Conservation (phyloP, 169 alveolate species). For the Toxoplasma gondii region DNA sequence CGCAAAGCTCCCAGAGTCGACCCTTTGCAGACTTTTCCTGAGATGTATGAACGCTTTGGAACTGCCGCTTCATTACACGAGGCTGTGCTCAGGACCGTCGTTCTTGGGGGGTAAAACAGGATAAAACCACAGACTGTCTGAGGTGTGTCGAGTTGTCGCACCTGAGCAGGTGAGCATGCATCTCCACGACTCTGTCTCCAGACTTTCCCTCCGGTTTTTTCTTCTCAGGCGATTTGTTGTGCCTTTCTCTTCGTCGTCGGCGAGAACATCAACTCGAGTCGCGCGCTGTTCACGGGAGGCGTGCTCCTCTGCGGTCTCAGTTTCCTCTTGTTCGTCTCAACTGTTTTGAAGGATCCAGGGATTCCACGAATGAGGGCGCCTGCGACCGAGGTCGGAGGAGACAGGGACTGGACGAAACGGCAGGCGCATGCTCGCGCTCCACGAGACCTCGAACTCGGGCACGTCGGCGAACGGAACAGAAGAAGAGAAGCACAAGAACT, state of each 20-base stretch:
- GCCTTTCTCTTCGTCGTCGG: conserved; percentile 17
- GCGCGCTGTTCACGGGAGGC: background rate
- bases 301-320: background rate
- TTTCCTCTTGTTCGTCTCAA: background rate
- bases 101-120: too few relatives aligned
- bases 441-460: background rate
- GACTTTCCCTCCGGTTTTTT: background rate
- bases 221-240: background rate
- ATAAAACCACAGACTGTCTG: too few relatives aligned
- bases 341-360: conserved; percentile 55
- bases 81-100: too few relatives aligned
- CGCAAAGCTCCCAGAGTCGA: too few relatives aligned
- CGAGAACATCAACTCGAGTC: background rate
- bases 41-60: too few relatives aligned
- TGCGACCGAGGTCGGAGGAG: background rate
- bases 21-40: too few relatives aligned
- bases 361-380: background rate
- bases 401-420: background rate
- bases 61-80: too few relatives aligned
- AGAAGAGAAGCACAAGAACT: background rate
- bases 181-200: too few relatives aligned
- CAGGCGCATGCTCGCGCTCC: background rate
- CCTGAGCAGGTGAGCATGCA: too few relatives aligned
- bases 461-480: background rate
- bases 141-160: too few relatives aligned